Evolutionary conservation across 2,329 filamentous ascomycete species (phyloP), one percentile per base, ranked within the genome.

Genomic region (Beauveria brongniartii): DNA sequence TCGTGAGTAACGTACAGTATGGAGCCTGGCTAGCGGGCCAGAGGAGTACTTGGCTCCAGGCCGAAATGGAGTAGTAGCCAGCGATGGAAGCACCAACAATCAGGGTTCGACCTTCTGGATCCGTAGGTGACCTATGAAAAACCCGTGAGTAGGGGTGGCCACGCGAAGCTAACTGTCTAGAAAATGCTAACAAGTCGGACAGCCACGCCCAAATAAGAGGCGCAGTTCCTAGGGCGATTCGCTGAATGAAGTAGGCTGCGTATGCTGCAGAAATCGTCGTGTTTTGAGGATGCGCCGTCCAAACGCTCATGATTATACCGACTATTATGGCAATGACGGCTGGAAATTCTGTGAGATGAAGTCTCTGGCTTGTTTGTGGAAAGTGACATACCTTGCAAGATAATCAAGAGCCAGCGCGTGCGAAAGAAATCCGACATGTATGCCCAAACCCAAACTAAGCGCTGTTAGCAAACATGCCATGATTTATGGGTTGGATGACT

Each of bases 151-250:
- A 10, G n/a, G 10, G 10, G 20, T 51, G 22, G n/a, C n/a, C 10
- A 9, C 1, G 12, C 0, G 12, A n/a, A 26, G 14, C 20, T 26
- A 18, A 18, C 1, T 0, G 20, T 2, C 12, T 37, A 24, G 1
- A 24, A 9, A 18, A 26, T 22, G 66, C 71, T 55, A 52, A 67
- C 65, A 80, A 68, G 65, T 82, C 79, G 0, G 79, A 77, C 3
- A 82, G 68, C 80, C 80, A 82, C 0, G 78, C 74, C 63, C 81
- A 76, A 47, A 82, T 80, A 37, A 82, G 65, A 0, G 80, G 79
- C 2, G 79, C 80, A 0, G 79, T 82, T 1, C 79, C 80, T 3
- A 81, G 69, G 18, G 71, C 72, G 10, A 79, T 69, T 64, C 76
- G 80, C 0, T 75, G 74, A 65, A 82, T 78, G 64, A 82, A 81